Percentiles rank a stretch among this genome's conserved stretches.
Evolutionary conservation across 106 monocot genomes (phyloP).

Genomic region (Gastrodia elata): DNA sequence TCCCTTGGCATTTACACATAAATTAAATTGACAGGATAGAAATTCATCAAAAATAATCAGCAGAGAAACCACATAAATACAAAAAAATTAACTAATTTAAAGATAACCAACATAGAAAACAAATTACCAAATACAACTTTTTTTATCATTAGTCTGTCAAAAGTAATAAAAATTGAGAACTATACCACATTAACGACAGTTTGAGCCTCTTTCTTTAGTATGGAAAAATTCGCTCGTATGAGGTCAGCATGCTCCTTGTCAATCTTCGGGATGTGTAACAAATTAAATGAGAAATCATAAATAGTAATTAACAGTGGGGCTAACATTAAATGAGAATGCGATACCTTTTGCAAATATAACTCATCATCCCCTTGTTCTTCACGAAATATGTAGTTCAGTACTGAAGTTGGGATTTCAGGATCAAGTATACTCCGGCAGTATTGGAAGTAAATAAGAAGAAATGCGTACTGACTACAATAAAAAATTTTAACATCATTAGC

Average conservation of each 20-base stretch:
- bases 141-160: not conserved
- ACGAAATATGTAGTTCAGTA: constrained; percentile 61
- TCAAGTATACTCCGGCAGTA: constrained; percentile 86
- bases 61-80: too few relatives aligned
- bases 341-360: constrained; percentile 73
- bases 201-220: constrained; percentile 80
- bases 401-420: constrained; percentile 71
- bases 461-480: constrained; percentile 74
- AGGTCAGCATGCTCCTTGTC: constrained; percentile 83
- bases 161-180: not conserved
- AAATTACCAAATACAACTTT: constrained; percentile 1
- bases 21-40: not conserved
- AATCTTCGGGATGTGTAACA: constrained; percentile 34
- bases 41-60: not conserved
- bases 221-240: constrained; percentile 61
- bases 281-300: not conserved
- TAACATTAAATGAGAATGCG: not conserved
- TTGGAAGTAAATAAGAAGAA: constrained; percentile 82
- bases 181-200: constrained; percentile 71
- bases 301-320: not conserved
- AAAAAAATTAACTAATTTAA: not conserved
- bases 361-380: constrained; percentile 85
- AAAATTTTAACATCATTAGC: constrained; percentile 3
- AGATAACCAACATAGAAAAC: not conserved
- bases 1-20: not conserved